These are phyloP conservation scores for Endoconidiophora polonica DNA, from an alignment of 2,329 filamentous ascomycete genomes.

Conservation along the genomic window DNA sequence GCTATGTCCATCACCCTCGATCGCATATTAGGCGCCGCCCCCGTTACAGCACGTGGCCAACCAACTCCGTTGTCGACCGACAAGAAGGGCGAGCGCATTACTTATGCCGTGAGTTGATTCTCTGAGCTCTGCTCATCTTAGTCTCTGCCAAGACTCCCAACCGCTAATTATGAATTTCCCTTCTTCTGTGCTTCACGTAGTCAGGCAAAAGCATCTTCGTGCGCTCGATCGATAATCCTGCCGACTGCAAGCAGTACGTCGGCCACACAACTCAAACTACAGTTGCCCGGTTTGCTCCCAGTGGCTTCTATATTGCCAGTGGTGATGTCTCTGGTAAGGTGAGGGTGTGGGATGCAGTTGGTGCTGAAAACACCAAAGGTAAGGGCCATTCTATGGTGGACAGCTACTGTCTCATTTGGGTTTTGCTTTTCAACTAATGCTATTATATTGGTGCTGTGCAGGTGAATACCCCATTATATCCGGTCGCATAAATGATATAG, in stretches of 20 bases:
- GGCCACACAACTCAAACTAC: constrained; percentile 79
- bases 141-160: not conserved
- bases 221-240: constrained; percentile 80
- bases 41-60: constrained; percentile 68
- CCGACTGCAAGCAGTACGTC: constrained; percentile 75
- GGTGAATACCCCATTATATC: constrained; percentile 89
- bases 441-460: constrained; percentile 15
- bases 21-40: constrained; percentile 69
- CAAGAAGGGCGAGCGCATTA: constrained; percentile 75
- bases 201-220: constrained; percentile 95
- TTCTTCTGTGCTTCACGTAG: constrained; percentile 26
- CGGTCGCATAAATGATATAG: constrained; percentile 87
- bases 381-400: constrained; percentile 4
- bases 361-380: constrained; percentile 68
- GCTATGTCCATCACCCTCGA: constrained; percentile 39
- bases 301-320: constrained; percentile 85
- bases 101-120: constrained; percentile 58
- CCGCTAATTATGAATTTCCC: not conserved
- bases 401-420: not conserved
- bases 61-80: constrained; percentile 81
- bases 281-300: constrained; percentile 84
- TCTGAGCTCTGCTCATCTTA: not conserved
- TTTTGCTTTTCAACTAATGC: not conserved
- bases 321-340: constrained; percentile 76
- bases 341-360: constrained; percentile 82